These are phyloP conservation scores for Tulasnella sp. DNA, from an alignment of 768 basidiomycete genomes.

Conservation along the genomic window DNA sequence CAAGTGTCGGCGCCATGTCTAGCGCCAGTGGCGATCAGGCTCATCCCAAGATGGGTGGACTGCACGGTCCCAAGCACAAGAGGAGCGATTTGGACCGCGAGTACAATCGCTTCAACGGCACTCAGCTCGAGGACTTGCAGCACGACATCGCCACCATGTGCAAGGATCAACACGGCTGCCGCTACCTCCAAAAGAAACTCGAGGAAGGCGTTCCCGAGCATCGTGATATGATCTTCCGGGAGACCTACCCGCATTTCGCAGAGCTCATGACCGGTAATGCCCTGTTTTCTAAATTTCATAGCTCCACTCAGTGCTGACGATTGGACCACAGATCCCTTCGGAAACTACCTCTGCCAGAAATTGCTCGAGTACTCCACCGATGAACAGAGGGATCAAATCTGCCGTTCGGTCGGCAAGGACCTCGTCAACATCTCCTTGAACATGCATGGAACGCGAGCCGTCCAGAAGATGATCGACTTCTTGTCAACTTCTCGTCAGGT, in stretches of 20 bases:
- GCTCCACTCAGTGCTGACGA: conserved; percentile 28
- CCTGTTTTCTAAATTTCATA: not conserved
- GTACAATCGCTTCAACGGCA: conserved; percentile 85
- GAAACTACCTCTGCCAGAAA: conserved; percentile 99
- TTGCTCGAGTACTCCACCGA: conserved; percentile 95
- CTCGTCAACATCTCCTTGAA: conserved; percentile 97
- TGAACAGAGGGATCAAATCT: conserved; percentile 94
- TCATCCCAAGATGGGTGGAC: conserved; percentile 83
- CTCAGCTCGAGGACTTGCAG: conserved; percentile 90
- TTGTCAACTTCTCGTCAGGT: conserved; percentile 92
- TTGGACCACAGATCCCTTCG: conserved; percentile 79
- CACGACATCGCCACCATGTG: conserved; percentile 93
- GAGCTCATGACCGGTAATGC: conserved; percentile 93
- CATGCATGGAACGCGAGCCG: conserved; percentile 99
- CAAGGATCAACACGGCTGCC: conserved; percentile 99
- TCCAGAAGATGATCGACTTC: conserved; percentile 99
- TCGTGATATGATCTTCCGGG: conserved; percentile 98
- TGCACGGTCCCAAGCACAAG: conserved; percentile 94
- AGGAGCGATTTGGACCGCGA: conserved; percentile 90
- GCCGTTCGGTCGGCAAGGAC: conserved; percentile 96
- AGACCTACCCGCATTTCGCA: conserved; percentile 96
- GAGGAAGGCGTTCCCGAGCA: conserved; percentile 96
- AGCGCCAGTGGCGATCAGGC: conserved; percentile 16
- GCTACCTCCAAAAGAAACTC: conserved; percentile 98
- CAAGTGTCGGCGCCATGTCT: conserved; percentile 1